Evolutionary conservation across 768 basidiomycete species (phyloP), one percentile per base, ranked within the genome.

Genomic region (Mycena leptocephala): DNA sequence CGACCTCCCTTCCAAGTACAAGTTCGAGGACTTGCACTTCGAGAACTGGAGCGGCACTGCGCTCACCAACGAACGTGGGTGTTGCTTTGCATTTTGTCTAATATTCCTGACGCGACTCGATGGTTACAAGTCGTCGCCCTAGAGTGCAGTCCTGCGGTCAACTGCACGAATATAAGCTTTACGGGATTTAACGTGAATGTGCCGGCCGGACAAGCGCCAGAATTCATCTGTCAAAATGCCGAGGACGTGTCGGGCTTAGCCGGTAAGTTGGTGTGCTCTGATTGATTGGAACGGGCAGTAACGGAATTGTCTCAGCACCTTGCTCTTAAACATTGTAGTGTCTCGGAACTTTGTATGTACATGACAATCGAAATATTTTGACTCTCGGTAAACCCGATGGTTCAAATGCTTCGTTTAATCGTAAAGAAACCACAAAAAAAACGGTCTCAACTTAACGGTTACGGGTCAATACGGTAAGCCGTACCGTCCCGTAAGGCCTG

Each of bases 191-290:
- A 86, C 61, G 83, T 91, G 28, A 72, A 77, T 6, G 81, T 87
- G 13, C 88, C 90, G 0, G 76, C 68, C 10, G 87, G 86, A 6
- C 79, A 85, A 55, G 78, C 83, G 5, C 82, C 86, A 7, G 80
- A 81, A 56, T 87, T 85, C 70, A 86, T 90, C 51, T 92, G 90
- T 78, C 82, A 87, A 58, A 92, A 92, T 78, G 87, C 89, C 7
- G 79, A 87, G 24, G 83, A 81, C 51, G 76, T 88, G 37, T 75
- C 81, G 16, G 88, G 89, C 18, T 61, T 70, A 35, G 30, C 13
- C n/a, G 37, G 68, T 70, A n/a, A 13, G 64, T 66, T 24, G 51
- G 46, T 9, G 18, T 18, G 18, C 51, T 26, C 22, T 58, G 3
- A n/a, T n/a, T 33, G 13, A 8, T 16, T 5, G 32, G 14, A 11